These are phyloP conservation scores for Saccharata proteae DNA, from an alignment of 2,329 filamentous ascomycete species.

Conservation along the genomic window DNA sequence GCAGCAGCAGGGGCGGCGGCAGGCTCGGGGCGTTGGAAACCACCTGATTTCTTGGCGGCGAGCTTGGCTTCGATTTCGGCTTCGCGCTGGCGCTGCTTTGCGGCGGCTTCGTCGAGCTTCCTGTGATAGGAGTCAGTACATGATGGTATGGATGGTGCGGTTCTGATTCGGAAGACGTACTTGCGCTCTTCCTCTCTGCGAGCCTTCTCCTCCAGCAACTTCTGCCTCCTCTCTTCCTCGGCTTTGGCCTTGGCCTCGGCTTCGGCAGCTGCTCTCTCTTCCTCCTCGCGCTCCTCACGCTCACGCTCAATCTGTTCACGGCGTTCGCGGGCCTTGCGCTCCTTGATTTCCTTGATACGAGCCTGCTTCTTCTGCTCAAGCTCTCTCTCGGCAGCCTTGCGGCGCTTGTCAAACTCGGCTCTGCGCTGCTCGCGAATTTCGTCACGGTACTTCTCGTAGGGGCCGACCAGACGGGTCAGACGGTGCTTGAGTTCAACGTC, in stretches of 20 bases:
- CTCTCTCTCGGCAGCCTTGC: conserved; percentile 82
- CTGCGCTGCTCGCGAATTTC: conserved; percentile 77
- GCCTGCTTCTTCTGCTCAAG: conserved; percentile 82
- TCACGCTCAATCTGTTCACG: conserved; percentile 77
- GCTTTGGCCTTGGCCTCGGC: conserved; percentile 72
- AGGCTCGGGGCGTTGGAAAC: conserved; percentile 15
- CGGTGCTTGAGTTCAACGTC: conserved; percentile 90
- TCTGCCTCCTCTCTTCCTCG: conserved; percentile 68
- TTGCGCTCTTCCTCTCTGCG: conserved; percentile 46
- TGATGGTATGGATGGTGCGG: conserved; percentile 6
- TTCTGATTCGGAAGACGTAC: too few species aligned
- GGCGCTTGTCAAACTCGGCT: conserved; percentile 91
- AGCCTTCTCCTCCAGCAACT: conserved; percentile 58
- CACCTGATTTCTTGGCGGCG: conserved; percentile 45
- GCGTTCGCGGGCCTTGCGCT: conserved; percentile 71
- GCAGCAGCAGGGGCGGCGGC: conserved; percentile 17
- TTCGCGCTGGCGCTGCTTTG: conserved; percentile 65
- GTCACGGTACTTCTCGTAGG: conserved; percentile 73
- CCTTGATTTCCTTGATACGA: conserved; percentile 78
- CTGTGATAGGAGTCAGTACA: conserved; percentile 31
- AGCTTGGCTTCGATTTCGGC: conserved; percentile 69
- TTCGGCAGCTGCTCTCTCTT: conserved; percentile 68
- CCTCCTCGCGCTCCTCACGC: conserved; percentile 64
- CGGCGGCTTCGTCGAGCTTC: conserved; percentile 50
- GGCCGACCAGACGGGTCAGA: conserved; percentile 69